phyloP scores from a whole-genome alignment of 768 basidiomycete species.

The Mycena vulgaris region DNA sequence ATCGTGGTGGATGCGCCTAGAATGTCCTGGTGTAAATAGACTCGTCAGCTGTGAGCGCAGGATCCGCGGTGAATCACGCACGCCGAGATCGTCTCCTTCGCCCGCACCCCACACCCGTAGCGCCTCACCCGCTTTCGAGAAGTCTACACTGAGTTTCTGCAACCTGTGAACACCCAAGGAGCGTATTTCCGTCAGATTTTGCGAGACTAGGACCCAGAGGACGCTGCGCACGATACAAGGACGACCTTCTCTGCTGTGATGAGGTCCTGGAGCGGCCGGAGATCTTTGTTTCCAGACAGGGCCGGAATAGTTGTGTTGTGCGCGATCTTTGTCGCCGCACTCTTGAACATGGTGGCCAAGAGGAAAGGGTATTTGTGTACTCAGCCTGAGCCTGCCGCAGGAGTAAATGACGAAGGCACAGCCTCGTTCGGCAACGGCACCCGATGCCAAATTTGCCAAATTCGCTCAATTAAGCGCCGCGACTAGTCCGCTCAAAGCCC shows the following conservation, averaged over 20 bases:
- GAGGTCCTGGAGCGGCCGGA: slow-evolving; percentile 87
- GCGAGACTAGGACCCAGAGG: no score
- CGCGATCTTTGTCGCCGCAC: slow-evolving; percentile 86
- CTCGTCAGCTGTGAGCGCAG: not conserved
- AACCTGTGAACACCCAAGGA: slow-evolving; percentile 56
- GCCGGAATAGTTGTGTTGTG: slow-evolving; percentile 89
- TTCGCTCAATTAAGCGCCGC: no score
- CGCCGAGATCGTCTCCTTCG: slow-evolving; percentile 88
- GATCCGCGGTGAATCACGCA: no score
- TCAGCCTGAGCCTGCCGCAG: no score
- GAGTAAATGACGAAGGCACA: no score
- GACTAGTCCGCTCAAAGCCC: no score
- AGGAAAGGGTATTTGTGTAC: no score
- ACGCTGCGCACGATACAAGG: slow-evolving; percentile 73
- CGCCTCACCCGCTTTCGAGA: slow-evolving; percentile 80
- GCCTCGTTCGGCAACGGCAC: no score
- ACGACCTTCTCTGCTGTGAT: slow-evolving; percentile 92
- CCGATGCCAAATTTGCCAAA: no score
- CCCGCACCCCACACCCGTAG: slow-evolving; percentile 81
- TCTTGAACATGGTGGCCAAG: slow-evolving; percentile 75
- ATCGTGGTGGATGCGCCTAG: slow-evolving; percentile 79
- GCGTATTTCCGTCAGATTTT: no score
- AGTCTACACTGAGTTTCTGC: slow-evolving; percentile 76
- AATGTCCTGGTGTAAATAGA: slow-evolving; percentile 75
- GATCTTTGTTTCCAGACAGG: slow-evolving; percentile 77